phyloP scores from a whole-genome alignment of 148 eudicot genomes.

The Gaultheria prostrata region DNA sequence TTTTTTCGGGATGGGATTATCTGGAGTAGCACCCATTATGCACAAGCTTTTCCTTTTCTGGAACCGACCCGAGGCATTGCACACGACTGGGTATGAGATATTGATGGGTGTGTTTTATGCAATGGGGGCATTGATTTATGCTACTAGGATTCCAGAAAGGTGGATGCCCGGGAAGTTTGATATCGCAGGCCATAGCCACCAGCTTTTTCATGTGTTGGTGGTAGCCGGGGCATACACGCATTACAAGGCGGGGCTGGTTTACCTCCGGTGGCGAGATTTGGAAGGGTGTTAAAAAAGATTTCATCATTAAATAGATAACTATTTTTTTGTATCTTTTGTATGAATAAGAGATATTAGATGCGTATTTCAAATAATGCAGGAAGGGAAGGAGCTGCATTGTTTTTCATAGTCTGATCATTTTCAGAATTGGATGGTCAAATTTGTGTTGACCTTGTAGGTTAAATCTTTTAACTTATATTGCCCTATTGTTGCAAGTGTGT shows the following conservation, averaged over 20 bases:
- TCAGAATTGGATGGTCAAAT: background rate
- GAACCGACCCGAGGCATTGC: constrained; percentile 77
- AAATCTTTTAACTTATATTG: background rate
- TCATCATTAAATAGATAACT: background rate
- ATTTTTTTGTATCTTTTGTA: background rate
- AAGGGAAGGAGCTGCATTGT: background rate
- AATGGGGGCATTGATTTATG: constrained; percentile 76
- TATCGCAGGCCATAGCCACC: constrained; percentile 93
- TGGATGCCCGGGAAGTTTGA: constrained; percentile 99
- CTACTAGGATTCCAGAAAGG: constrained; percentile 73
- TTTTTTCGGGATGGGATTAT: constrained; percentile 80
- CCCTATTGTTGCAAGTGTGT: background rate
- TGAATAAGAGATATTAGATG: background rate
- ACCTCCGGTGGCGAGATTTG: constrained; percentile 86
- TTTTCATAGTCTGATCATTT: background rate
- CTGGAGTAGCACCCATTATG: constrained; percentile 64
- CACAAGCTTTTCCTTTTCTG: constrained; percentile 74
- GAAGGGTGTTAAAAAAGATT: constrained; percentile 53
- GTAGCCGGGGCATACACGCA: constrained; percentile 95
- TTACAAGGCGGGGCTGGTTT: constrained; percentile 77
- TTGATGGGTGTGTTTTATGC: constrained; percentile 81
- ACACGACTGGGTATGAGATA: constrained; percentile 79
- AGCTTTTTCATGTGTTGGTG: constrained; percentile 81
- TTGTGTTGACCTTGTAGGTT: background rate
- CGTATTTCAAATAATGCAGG: background rate